Conservation (phyloP, 805 yeast genomes). For the Pichia californica region DNA sequence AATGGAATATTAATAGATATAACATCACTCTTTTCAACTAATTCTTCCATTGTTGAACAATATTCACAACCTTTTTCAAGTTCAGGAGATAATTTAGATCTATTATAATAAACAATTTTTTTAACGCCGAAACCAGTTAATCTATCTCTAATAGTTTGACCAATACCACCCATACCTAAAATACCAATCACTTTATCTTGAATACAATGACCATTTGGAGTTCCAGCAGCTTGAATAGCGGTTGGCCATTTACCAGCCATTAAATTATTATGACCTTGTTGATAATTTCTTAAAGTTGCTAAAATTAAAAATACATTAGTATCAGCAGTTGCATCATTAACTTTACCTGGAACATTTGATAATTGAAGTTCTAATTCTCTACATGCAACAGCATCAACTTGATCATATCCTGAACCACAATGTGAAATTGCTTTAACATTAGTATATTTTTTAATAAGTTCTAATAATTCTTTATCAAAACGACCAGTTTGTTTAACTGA, state of each 20-base stretch:
- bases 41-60: slow-evolving; percentile 58
- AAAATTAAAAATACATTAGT: slow-evolving; percentile 46
- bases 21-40: slow-evolving; percentile 58
- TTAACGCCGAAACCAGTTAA: slow-evolving; percentile 70
- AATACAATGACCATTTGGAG: slow-evolving; percentile 66
- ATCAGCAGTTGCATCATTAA: slow-evolving; percentile 53
- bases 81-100: slow-evolving; percentile 51
- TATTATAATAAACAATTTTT: slow-evolving; percentile 66
- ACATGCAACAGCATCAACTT: slow-evolving; percentile 38
- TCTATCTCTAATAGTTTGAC: slow-evolving; percentile 69
- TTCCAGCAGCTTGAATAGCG: slow-evolving; percentile 37
- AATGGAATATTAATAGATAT: slow-evolving; percentile 74
- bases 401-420: slow-evolving; percentile 56
- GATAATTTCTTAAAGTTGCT: slow-evolving; percentile 52
- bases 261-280: slow-evolving; percentile 47
- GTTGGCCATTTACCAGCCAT: slow-evolving; percentile 58
- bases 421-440: slow-evolving; percentile 39
- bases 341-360: slow-evolving; percentile 47
- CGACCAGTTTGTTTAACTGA: slow-evolving; percentile 34
- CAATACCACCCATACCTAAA: slow-evolving; percentile 87
- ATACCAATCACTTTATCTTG: slow-evolving; percentile 72
- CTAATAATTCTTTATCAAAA: slow-evolving; percentile 38
- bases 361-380: slow-evolving; percentile 37
- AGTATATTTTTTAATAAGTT: slow-evolving; percentile 27
- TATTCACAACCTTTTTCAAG: slow-evolving; percentile 65